These are phyloP conservation scores for Penicillium desertorum DNA, from an alignment of 495 filamentous ascomycete species.

Conservation along the genomic window DNA sequence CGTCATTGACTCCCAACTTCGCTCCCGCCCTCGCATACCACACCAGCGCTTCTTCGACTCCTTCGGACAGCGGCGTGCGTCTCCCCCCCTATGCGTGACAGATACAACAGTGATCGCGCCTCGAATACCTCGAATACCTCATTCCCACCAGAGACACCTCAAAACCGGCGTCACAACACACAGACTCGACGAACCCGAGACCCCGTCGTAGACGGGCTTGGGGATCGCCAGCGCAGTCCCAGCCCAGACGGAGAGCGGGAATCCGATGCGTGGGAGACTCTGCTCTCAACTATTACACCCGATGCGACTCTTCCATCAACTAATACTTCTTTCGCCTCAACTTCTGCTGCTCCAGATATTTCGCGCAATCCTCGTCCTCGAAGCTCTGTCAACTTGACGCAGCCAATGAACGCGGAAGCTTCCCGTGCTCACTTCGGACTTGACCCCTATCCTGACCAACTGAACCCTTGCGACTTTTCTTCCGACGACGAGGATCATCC, in stretches of 20 bases:
- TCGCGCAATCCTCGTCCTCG: conserved; percentile 33
- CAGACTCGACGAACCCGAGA: conserved; percentile 24
- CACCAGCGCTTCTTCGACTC: conserved; percentile 26
- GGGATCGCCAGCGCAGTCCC: conserved; percentile 77
- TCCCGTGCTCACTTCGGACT: conserved; percentile 29
- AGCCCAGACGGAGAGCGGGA: conserved; percentile 65
- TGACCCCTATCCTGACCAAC: conserved; percentile 42
- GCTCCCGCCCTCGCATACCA: conserved; percentile 45
- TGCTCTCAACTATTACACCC: conserved; percentile 75
- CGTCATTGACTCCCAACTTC: conserved; percentile 46
- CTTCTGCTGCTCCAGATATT: conserved; percentile 45
- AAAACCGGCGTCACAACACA: conserved; percentile 31
- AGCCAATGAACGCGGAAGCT: not conserved
- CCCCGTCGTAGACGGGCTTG: conserved; percentile 64
- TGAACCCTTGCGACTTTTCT: conserved; percentile 47
- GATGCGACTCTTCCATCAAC: conserved; percentile 78
- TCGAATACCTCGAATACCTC: conserved; percentile 2
- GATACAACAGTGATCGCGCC: conserved; percentile 22
- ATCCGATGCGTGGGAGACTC: conserved; percentile 70
- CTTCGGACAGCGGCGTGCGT: conserved; percentile 23
- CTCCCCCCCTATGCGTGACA: conserved; percentile 30
- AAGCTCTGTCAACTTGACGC: conserved; percentile 31
- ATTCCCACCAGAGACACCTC: conserved; percentile 7
- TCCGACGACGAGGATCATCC: conserved; percentile 35
- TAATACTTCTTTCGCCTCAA: conserved; percentile 76